Evolutionary conservation across 169 alveolate genomes (phyloP), one percentile per base, ranked within the genome.

Genomic region (Plasmodium ovale): DNA sequence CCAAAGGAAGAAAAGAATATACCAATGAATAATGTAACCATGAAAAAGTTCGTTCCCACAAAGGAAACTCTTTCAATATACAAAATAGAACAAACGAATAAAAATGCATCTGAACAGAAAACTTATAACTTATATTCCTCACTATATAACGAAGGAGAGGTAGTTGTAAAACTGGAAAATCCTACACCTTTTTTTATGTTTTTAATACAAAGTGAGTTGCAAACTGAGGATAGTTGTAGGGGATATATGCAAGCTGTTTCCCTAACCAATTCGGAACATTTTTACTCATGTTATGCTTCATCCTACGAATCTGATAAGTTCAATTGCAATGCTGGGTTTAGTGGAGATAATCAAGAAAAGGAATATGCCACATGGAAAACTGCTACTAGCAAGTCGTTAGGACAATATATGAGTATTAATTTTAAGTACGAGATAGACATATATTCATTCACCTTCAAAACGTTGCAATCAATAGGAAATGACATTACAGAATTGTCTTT

Each of bases 281-380:
- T 85, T 58, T 31, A 85, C 69, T 85, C 91, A 4, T 85, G 91
- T 85, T 87, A 87, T n/a, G 23, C 93, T 27, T 87, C 95, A 47
- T 92, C 95, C 4, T 87, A 89, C 27, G 93, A 88, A 58, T 77
- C 94, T 23, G 89, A 87, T n/a, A 92, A 87, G 58, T 92, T 65
- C 74, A 93, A 90, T 54, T 93, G 96, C 60, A 67, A 60, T 42
- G 93, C 94, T 56, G 96, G 94, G 10, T 54, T 94, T 35, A 71
- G 92, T 68, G 95, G 95, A 49, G 82, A 87, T 74, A 92, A 92
- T 59, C 60, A 92, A 60, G 95, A 94, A 44, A 87, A 88, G 60
- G 95, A 94, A 64, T 92, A 69, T 73, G 88, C 94, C 37, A 67
- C 93, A 67, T 92, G 95, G 95, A 84, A 71, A 69, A 92, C 95